Evolutionary conservation across 1,139 yeast genomes (phyloP).

Genomic region (Kodamaea plutei): DNA sequence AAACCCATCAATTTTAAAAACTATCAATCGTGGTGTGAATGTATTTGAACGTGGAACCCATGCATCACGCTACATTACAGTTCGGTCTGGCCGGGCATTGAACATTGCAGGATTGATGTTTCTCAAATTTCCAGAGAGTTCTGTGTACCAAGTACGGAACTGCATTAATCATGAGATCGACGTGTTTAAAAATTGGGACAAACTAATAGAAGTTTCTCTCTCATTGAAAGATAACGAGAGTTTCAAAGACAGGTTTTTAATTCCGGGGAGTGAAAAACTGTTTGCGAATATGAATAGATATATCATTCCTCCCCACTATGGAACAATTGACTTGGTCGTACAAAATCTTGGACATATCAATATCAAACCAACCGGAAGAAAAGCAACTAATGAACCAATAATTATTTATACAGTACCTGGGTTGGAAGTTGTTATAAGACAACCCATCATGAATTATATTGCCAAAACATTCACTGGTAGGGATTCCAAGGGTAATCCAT

Average conservation of each 20-base stretch:
- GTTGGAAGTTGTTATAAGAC: conserved; percentile 29
- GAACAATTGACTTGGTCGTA: conserved; percentile 63
- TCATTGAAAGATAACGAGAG: conserved; percentile 16
- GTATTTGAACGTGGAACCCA: conserved; percentile 33
- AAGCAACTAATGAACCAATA: conserved; percentile 25
- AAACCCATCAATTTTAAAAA: conserved; percentile 28
- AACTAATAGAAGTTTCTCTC: conserved; percentile 20
- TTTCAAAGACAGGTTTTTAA: conserved; percentile 27
- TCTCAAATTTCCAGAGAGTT: conserved; percentile 33
- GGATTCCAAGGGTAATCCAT: conserved; percentile 35
- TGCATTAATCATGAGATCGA: conserved; percentile 29
- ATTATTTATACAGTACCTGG: conserved; percentile 32
- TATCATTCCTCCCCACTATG: conserved; percentile 64
- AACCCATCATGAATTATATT: conserved; percentile 34
- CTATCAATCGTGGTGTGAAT: conserved; percentile 34
- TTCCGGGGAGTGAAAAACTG: conserved; percentile 20
- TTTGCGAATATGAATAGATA: conserved; percentile 37
- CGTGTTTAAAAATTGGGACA: conserved; percentile 25
- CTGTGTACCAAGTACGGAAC: conserved; percentile 43
- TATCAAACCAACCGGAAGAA: conserved; percentile 58
- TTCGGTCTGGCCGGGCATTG: conserved; percentile 43
- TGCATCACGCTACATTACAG: conserved; percentile 32
- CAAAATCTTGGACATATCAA: conserved; percentile 67
- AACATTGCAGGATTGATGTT: conserved; percentile 63
- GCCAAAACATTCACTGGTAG: conserved; percentile 33